Conservation (phyloP, 345 rosid species). For the Populus simonii region DNA sequence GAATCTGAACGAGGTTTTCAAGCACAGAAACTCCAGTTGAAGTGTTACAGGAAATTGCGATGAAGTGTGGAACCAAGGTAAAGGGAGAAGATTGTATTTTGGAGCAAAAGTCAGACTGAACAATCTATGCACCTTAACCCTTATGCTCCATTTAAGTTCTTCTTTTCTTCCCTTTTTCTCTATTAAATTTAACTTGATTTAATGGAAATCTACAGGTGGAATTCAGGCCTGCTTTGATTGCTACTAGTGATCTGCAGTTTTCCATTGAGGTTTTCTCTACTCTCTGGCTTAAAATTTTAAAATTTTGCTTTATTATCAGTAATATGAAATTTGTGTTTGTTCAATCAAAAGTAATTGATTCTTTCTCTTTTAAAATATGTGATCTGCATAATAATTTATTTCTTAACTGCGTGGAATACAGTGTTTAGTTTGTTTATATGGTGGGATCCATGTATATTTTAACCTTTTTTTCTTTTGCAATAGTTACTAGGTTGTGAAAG, state of each 20-base stretch:
- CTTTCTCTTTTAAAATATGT: neutral
- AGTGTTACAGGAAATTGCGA: conserved; percentile 71
- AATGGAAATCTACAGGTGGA: conserved; percentile 63
- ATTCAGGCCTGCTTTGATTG: conserved; percentile 60
- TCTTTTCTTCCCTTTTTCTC: conserved; percentile 1
- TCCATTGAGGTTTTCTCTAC: conserved; percentile 62
- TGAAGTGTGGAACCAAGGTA: conserved; percentile 89
- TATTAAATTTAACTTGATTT: neutral
- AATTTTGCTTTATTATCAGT: neutral
- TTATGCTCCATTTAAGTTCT: neutral
- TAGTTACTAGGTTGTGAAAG: neutral
- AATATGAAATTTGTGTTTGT: neutral
- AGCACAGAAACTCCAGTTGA: conserved; percentile 55
- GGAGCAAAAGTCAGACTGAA: neutral
- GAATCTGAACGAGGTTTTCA: conserved; percentile 54
- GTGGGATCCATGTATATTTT: neutral
- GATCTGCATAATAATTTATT: neutral
- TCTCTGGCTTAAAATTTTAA: neutral
- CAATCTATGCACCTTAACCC: neutral
- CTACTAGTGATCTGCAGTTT: conserved; percentile 69
- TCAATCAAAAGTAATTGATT: neutral
- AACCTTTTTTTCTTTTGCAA: neutral
- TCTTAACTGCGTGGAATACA: neutral
- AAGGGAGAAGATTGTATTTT: neutral
- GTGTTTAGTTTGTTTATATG: neutral